Conservation (phyloP, 164 flowering plant species). For the Litsea cubeba region DNA sequence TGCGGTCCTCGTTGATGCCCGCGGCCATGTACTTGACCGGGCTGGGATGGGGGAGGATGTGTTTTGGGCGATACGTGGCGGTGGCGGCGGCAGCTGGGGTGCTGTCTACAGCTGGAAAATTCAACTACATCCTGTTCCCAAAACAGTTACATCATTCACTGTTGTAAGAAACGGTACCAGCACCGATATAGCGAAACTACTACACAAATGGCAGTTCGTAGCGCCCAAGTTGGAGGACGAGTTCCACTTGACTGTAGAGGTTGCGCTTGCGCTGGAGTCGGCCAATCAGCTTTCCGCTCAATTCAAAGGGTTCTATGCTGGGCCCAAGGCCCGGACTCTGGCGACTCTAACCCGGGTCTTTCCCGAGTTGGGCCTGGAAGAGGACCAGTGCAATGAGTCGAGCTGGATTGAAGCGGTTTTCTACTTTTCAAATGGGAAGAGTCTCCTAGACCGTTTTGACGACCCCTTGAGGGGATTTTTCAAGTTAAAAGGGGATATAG, state of each 20-base stretch:
- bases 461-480: not conserved
- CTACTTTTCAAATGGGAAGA: not conserved
- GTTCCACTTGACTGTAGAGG: conserved; percentile 7
- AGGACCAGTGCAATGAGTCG: conserved; percentile 7
- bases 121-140: conserved; percentile 12
- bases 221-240: conserved; percentile 8
- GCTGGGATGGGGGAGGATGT: conserved; percentile 22
- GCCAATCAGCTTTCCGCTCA: not conserved
- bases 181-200: not conserved
- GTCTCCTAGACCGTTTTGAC: not conserved
- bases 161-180: conserved; percentile 1
- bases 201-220: conserved; percentile 10
- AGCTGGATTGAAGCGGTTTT: conserved; percentile 14
- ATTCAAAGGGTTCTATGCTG: conserved; percentile 6
- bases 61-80: conserved; percentile 29
- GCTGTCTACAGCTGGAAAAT: conserved; percentile 13
- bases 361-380: conserved; percentile 7
- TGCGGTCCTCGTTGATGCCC: conserved; percentile 13
- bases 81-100: conserved; percentile 21
- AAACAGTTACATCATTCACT: conserved; percentile 18
- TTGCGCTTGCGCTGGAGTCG: not conserved
- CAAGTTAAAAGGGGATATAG: conserved; percentile 6
- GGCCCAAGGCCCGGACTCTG: not conserved
- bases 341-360: conserved; percentile 1
- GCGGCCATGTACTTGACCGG: conserved; percentile 17